phyloP scores from a whole-genome alignment of 768 basidiomycete genomes.

The Infundibulicybe gibba region DNA sequence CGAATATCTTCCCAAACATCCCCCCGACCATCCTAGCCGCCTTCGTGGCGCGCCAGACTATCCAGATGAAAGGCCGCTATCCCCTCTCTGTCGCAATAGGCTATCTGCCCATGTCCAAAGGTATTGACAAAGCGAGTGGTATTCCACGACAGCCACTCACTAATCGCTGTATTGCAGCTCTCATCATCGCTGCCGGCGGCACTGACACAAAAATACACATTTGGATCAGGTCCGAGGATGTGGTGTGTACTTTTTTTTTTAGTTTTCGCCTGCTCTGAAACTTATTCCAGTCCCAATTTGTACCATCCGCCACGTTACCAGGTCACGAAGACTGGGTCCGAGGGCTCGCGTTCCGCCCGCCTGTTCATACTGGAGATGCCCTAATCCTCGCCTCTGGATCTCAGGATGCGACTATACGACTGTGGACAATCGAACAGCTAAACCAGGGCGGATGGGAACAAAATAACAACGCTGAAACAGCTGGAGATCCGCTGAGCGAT shows the following conservation, averaged over 20 bases:
- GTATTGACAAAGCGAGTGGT: constrained; percentile 40
- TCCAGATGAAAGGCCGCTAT: constrained; percentile 66
- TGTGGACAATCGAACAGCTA: constrained; percentile 80
- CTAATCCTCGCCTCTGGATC: constrained; percentile 89
- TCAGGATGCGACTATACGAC: constrained; percentile 89
- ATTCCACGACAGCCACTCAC: too few relatives aligned
- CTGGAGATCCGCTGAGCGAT: constrained; percentile 41
- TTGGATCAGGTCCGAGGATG: constrained; percentile 62
- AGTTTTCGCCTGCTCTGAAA: not conserved
- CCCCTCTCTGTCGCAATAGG: constrained; percentile 68
- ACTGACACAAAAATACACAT: constrained; percentile 81
- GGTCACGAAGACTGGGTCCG: constrained; percentile 99
- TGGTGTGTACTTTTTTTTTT: constrained; percentile 33
- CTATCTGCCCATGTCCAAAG: constrained; percentile 61
- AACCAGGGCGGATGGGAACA: constrained; percentile 21
- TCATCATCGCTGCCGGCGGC: constrained; percentile 77
- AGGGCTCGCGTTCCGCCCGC: constrained; percentile 61
- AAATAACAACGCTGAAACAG: constrained; percentile 7
- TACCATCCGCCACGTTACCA: constrained; percentile 52
- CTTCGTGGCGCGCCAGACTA: constrained; percentile 47
- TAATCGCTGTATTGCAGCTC: too few relatives aligned
- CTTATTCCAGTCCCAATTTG: constrained; percentile 39
- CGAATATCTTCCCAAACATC: constrained; percentile 3
- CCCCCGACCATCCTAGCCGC: constrained; percentile 21
- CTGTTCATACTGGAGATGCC: constrained; percentile 28